Percentiles rank a stretch among this genome's conserved stretches.
phyloP scores from a whole-genome alignment of 2,329 filamentous ascomycete genomes.

The Knoxdaviesia proteae region DNA sequence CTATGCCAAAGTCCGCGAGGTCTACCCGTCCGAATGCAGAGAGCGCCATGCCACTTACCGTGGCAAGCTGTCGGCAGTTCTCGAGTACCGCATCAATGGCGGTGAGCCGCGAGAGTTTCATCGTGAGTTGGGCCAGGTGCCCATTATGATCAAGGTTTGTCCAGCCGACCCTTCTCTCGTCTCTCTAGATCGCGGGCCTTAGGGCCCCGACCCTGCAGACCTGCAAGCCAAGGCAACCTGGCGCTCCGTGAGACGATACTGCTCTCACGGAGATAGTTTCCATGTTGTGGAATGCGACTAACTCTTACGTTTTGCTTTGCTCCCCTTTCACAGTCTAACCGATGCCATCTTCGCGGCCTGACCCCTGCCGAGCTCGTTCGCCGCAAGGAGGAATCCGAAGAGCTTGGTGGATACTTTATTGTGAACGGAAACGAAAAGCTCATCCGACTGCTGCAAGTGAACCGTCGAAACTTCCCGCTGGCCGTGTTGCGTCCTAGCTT shows the following conservation, averaged over 20 bases:
- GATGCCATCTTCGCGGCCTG: slow-evolving; percentile 74
- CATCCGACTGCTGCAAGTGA: slow-evolving; percentile 77
- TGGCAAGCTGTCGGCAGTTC: slow-evolving; percentile 60
- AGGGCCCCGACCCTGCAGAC: slow-evolving; percentile 4
- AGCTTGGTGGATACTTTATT: slow-evolving; percentile 90
- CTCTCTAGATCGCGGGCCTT: neutral
- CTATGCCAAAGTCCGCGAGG: slow-evolving; percentile 61
- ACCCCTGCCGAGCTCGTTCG: slow-evolving; percentile 66
- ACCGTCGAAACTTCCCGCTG: slow-evolving; percentile 84
- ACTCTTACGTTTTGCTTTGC: neutral
- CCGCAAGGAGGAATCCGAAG: slow-evolving; percentile 86
- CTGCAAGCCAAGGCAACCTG: neutral
- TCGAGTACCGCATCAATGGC: slow-evolving; percentile 76
- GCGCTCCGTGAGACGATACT: neutral
- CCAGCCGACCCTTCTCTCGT: neutral
- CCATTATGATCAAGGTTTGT: slow-evolving; percentile 76
- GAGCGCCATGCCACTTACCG: slow-evolving; percentile 84
- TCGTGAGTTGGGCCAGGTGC: slow-evolving; percentile 71
- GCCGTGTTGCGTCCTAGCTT: slow-evolving; percentile 86
- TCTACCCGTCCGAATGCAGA: slow-evolving; percentile 81
- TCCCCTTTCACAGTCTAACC: slow-evolving; percentile 41
- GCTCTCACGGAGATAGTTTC: neutral
- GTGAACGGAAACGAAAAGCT: slow-evolving; percentile 97
- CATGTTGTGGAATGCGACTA: neutral
- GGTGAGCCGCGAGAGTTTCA: slow-evolving; percentile 66